Percentiles rank a stretch among this genome's conserved stretches.
Evolutionary conservation across 371 early-diverging fungal species (phyloP).

Genomic region (Parasitella parasitica): DNA sequence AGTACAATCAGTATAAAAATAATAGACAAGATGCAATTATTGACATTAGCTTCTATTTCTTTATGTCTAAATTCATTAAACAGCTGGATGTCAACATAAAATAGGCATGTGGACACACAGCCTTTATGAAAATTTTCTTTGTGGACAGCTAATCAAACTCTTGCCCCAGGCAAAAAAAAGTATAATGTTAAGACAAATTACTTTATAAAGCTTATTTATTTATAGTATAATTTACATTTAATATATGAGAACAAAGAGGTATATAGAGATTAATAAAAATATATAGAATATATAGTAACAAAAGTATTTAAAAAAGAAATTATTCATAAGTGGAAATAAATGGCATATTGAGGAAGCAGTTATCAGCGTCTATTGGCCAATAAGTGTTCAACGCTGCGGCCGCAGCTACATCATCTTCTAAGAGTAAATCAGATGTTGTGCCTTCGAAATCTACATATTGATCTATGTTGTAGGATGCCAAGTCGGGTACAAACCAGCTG

Average conservation of each 20-base stretch:
- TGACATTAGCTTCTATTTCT: too few relatives aligned
- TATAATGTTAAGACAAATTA: too few relatives aligned
- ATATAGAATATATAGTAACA: background rate
- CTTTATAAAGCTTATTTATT: background rate
- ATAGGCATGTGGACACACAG: too few relatives aligned
- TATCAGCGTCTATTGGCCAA: conserved; percentile 2
- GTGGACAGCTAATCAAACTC: too few relatives aligned
- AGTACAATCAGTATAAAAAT: too few relatives aligned
- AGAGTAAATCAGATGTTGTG: conserved; percentile 1
- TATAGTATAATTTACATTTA: background rate
- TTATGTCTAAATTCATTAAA: too few relatives aligned
- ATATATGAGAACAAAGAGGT: background rate
- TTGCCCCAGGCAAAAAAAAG: too few relatives aligned
- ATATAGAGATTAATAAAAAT: too few relatives aligned
- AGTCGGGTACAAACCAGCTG: conserved; percentile 5
- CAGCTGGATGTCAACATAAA: too few relatives aligned
- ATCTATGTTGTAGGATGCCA: conserved; percentile 11
- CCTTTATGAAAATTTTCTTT: too few relatives aligned
- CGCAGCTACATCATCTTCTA: conserved; percentile 1
- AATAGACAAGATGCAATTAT: too few relatives aligned
- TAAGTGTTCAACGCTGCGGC: conserved; percentile 4
- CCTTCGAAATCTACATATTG: conserved; percentile 20
- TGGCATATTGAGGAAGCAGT: background rate
- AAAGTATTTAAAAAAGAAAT: background rate
- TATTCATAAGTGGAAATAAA: background rate